These are phyloP conservation scores for Fraxinus greggii DNA, from an alignment of 305 asterid species.

Conservation along the genomic window DNA sequence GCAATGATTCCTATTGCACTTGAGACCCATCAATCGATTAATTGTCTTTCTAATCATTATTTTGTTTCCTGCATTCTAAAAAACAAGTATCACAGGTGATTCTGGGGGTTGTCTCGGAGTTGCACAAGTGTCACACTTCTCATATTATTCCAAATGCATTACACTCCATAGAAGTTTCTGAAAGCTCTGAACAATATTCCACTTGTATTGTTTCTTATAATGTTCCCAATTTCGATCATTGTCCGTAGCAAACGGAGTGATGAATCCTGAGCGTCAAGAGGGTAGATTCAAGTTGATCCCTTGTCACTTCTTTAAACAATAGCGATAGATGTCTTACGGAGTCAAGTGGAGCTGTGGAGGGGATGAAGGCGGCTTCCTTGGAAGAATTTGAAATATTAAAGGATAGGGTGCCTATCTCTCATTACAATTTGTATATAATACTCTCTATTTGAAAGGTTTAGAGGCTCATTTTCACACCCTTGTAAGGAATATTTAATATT, in stretches of 20 bases:
- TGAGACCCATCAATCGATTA: neutral
- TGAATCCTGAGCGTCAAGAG: neutral
- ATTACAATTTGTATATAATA: neutral
- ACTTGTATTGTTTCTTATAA: neutral
- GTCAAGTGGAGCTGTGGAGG: neutral
- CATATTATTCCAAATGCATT: neutral
- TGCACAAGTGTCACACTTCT: constrained; percentile 9
- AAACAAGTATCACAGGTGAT: neutral
- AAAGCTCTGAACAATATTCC: neutral
- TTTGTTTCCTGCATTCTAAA: neutral
- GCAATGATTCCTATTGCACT: neutral
- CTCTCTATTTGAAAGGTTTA: neutral
- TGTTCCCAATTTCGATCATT: neutral
- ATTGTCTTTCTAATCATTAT: neutral
- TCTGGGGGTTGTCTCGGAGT: neutral
- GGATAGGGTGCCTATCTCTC: neutral
- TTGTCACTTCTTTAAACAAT: neutral
- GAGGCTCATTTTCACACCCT: neutral
- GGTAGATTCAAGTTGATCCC: neutral
- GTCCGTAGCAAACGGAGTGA: neutral
- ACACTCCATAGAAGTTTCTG: neutral
- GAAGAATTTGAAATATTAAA: neutral
- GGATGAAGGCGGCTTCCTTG: neutral
- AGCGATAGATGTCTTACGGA: neutral
- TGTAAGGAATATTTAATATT: neutral